A percentile compares a stretch with the other conserved stretches of the same genome.
Conservation (phyloP, 306 rosid species). For the Casuarina glauca region DNA sequence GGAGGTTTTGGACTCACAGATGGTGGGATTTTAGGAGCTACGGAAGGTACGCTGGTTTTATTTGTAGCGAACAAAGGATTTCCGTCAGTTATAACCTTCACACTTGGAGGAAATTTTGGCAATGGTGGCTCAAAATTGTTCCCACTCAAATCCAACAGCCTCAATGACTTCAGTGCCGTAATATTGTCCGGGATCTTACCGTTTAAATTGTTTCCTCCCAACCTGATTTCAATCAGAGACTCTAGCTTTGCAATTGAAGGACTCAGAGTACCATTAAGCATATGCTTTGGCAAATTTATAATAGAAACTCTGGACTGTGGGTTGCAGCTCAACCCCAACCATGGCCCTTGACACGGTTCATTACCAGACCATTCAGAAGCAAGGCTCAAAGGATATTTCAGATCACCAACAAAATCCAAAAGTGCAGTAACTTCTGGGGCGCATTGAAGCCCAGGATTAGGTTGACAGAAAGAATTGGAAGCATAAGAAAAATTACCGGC, state of each 20-base stretch:
- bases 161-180: conserved; percentile 50
- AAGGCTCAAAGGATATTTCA: conserved; percentile 64
- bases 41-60: conserved; percentile 33
- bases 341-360: conserved; percentile 64
- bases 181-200: conserved; percentile 57
- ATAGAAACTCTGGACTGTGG: conserved; percentile 46
- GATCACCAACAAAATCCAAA: conserved; percentile 54
- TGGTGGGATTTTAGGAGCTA: conserved; percentile 33
- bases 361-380: conserved; percentile 71
- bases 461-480: conserved; percentile 60
- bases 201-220: conserved; percentile 50
- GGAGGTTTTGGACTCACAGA: conserved; percentile 34
- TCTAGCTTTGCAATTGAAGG: conserved; percentile 67
- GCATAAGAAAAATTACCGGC: conserved; percentile 47
- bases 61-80: conserved; percentile 50
- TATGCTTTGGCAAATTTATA: conserved; percentile 61
- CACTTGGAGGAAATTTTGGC: conserved; percentile 49
- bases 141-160: conserved; percentile 59
- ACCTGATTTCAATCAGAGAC: conserved; percentile 59
- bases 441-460: conserved; percentile 60
- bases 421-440: conserved; percentile 53
- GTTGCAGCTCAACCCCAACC: conserved; percentile 80
- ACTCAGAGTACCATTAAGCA: conserved; percentile 65
- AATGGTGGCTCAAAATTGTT: conserved; percentile 68
- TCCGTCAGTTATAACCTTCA: conserved; percentile 47